Evolutionary conservation across 345 rosid species (phyloP), one percentile per base, ranked within the genome.

Genomic region (Eucalyptus cloeziana): DNA sequence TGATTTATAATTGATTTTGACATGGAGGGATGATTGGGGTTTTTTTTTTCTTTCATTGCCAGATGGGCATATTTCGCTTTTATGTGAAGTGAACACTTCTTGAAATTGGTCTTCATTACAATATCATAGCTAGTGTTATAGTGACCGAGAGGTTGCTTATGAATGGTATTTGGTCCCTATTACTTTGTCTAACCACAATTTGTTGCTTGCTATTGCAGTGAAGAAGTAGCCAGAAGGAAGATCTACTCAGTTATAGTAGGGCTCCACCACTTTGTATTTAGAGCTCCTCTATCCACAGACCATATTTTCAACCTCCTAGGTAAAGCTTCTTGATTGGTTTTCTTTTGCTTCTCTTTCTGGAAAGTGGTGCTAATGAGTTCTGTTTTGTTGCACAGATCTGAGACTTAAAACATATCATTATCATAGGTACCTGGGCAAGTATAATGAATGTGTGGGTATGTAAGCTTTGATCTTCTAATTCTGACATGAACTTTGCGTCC

Each of bases 151-250:
- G 80, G 44, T 33, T 37, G 44, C 17, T 37, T 56, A 4, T 56
- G 60, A 56, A 56, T 56, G 27, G 27, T 64, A 64, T 64, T 64
- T n/a, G 71, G 37, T 71, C 43, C 43, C 44, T 71, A 33, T 24
- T 19, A 31, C 40, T 86, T 51, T 19, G 24, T 64, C 50, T n/a
- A 10, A 17, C 60, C 40, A 17, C 22, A 13, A 85, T 45, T 43
- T 44, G 8, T 50, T 54, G 3, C 13, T 33, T 71, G 31, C 14
- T 62, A 31, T 71, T 47, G 43, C 92, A 96, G 99, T 88, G 99
- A 95, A 93, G 96, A 97, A 31, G 99, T 95, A 91, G 99, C 99
- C 22, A 94, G 98, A 90, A 96, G 91, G 97, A 97, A 96, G 90
- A 95, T 98, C 49, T 98, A 98, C 81, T 95, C 97, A 3, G 99